Evolutionary conservation across 2,329 filamentous ascomycete genomes (phyloP), one percentile per base, ranked within the genome.

Genomic region (Neonectria coccinea): DNA sequence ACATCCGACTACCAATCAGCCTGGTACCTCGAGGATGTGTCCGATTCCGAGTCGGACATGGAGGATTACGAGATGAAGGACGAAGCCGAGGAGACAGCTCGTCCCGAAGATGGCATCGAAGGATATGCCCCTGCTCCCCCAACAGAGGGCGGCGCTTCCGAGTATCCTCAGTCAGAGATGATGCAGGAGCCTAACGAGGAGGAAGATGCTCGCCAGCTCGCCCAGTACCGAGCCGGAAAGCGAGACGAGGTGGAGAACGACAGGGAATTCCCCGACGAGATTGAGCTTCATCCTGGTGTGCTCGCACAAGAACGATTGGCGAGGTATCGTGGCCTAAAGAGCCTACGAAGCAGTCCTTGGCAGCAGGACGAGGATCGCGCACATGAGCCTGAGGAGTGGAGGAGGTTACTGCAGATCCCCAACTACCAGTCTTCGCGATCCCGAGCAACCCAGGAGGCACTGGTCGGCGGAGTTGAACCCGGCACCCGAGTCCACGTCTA

Each of bases 251-350:
- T 89, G 4, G 88, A 94, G 54, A 94, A 98, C 14, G 96, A 99
- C 78, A 88, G 92, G 59, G 95, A 98, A 78, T 99, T 98, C 79
- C 96, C 96, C 0, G 96, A 99, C 70, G 96, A 99, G 79, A 96
- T 99, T 62, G 97, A 99, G 79, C 84, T 99, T 57, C 93, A 92
- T 70, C 96, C 97, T 0, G 88, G 95, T 57, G 93, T 97, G 4
- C 85, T 93, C 48, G 96, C 96, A 1, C 85, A 93, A 56, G 96
- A 99, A 80, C 87, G 96, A 48, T 82, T 99, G 58, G 88, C 91
- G 9, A 88, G 92, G 64, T 99, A 97, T 80, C 87, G 96, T 75
- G 96, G 96, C 45, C 81, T 99, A 69, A 99, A 98, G 85, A 97
- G 92, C 76, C 80, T 98, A 65, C 90, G 93, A 70, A 92, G 92